Evolutionary conservation across 257 asterid genomes (phyloP), one percentile per base, ranked within the genome.

Genomic region (Gentiana macrophylla): DNA sequence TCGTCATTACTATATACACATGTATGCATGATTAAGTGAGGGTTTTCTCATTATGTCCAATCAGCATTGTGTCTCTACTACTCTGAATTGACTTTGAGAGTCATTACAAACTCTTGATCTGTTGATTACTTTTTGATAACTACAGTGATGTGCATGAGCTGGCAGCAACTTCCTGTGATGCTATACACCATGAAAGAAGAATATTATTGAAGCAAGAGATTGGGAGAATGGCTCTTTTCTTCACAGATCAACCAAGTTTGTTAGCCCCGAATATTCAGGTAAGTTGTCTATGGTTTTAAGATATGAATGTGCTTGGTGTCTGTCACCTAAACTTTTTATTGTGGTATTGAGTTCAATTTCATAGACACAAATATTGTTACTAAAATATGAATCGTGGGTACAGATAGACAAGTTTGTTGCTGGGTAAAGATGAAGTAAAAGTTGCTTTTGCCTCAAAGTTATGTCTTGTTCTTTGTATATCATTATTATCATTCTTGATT

Each of bases 181-280:
- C 86, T 68, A 79, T 86, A 64, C 98, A 92, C 77, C 92, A 72
- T 35, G 98, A 88, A 56, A 76, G 98, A 75, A 85, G 98, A 71
- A 78, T 85, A 66, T 70, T 92, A 64, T 62, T 92, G 76, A 92
- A 87, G 84, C 98, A 92, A 75, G 98, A 92, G 79, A 92, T 92
- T 34, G 95, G 98, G 73, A 85, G 98, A 73, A 92, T 85, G 97
- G 94, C 80, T 59, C 87, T 92, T 56, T 92, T 92, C 79, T 92
- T 92, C 64, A 81, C 95, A 41, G 98, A 92, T 67, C 98, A 92
- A 74, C 98, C 98, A 64, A 92, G 97, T 78, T 69, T 92, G 69
- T 73, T 92, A 76, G 98, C 98, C 72, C 98, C 98, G 67, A 92
- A 88, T 79, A 85, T 92, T 71, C 98, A 92, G 98, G 98, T 92